phyloP scores from a whole-genome alignment of 768 basidiomycete genomes.

The Tulasnella sp. region DNA sequence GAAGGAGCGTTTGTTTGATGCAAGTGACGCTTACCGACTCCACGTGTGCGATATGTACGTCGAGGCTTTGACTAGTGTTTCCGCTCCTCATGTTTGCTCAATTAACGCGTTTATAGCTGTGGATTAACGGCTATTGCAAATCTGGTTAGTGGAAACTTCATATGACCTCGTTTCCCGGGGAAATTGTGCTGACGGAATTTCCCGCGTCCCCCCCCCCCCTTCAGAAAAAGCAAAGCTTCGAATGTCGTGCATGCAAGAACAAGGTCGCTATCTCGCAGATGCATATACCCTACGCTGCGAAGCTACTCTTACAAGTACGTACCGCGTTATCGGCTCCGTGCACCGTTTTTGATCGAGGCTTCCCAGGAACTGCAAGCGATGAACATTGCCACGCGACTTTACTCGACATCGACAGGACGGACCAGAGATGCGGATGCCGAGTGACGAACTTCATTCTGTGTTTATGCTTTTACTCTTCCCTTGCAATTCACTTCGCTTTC shows the following conservation, averaged over 20 bases:
- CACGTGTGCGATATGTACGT: constrained; percentile 95
- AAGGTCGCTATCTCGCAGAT: constrained; percentile 89
- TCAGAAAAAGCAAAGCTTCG: constrained; percentile 96
- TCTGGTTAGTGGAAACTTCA: constrained; percentile 47
- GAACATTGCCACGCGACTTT: constrained; percentile 86
- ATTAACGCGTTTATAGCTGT: constrained; percentile 45
- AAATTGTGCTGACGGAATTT: not conserved
- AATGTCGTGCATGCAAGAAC: constrained; percentile 96
- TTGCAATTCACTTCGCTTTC: constrained; percentile 2
- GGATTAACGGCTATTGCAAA: constrained; percentile 97
- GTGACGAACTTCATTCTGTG: not conserved
- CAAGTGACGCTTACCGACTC: constrained; percentile 84
- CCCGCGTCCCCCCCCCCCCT: constrained; percentile 13
- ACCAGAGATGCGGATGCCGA: constrained; percentile 47
- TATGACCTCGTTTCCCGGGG: not conserved
- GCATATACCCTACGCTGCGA: constrained; percentile 94
- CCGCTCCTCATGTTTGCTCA: not conserved
- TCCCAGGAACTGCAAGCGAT: constrained; percentile 84
- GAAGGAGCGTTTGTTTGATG: constrained; percentile 94
- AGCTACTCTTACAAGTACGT: constrained; percentile 85
- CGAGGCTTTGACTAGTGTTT: not conserved
- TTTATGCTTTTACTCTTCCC: constrained; percentile 6
- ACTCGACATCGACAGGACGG: constrained; percentile 79
- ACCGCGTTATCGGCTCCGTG: not conserved
- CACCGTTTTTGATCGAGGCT: not conserved